Base-by-base conservation (phyloP, 129 eudicot species). In the Chrysanthemum lavandulifolium region DNA sequence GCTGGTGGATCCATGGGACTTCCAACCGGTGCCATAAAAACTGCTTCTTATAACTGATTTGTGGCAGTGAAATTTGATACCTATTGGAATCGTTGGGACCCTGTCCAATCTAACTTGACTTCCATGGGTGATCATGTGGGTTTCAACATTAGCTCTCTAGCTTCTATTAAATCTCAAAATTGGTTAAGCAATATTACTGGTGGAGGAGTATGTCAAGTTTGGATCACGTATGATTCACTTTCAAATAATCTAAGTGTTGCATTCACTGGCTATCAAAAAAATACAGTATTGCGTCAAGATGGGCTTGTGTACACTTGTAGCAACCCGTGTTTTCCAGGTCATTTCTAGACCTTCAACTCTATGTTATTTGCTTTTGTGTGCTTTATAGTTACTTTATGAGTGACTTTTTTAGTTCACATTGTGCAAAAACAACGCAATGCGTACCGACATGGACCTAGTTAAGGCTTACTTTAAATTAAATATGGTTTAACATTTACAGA, bases 21-120 rank as follows among this genome's bases (percentile, higher is more conserved):
- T 67, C 76, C 85, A 0, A 12, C 54, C 15, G 2, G 73, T 33
- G 3, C 27, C 2, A 0, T 9, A 2, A 72, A 50, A 13, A 0
- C 7, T 12, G 2, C n/a, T 0, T 51, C 75, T 1, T 31, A 5
- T 1, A 4, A 16, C 54, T 72, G 18, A 45, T 85, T 85, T 79
- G 84, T 82, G 1, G 90, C 86, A 0, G 86, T 85, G 40, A 84
- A 82, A 76, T 82, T 82, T 53, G 86, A 85, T 73, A 79, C 79
- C 2, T 65, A 5, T 33, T 11, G 23, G 18, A 55, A 75, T 0
- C 3, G 8, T 3, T 78, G 84, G 86, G 84, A 82, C 59, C 79
- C 70, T 2, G 7, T 0, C 2, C 21, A n/a, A 18, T 48, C 40
- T 29, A 5, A 2, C 63, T 33, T 11, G 18, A 60, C 5, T 13